Evolutionary conservation across 2,329 filamentous ascomycete species (phyloP), one percentile per base, ranked within the genome.

Genomic region (Venturiaceae sp.): DNA sequence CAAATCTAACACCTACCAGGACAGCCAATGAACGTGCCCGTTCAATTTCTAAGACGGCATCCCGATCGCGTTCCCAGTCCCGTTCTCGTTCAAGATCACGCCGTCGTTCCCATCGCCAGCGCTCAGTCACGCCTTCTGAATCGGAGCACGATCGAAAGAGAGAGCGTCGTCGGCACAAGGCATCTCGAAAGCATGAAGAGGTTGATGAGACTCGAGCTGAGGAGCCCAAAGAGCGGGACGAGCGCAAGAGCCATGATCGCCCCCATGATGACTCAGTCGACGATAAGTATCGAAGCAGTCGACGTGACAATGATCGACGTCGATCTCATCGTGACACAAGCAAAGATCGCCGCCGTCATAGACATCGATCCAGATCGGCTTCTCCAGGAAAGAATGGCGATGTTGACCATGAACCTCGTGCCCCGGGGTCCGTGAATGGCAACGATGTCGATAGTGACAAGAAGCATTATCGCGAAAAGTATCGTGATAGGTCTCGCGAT

Each of bases 161-260:
- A 61, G 70, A 71, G 28, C 66, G 67, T 34, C 72, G 77, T 53
- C 79, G 79, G 58, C 80, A 80, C 64, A 68, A 69, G 14, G 81
- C 80, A 59, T 74, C 73, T 19, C 71, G 73, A 9, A 66, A 67
- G 58, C 62, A 68, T 50, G 66, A 66, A n/a, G 64, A 72, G 33
- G 64, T 64, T 47, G 69, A 70, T 6, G 69, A 34, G 57, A 30
- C 32, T 16, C 23, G 26, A 28, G 59, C 71, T 3, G 71, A 72
- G 14, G 74, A 73, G 30, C 61, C 63, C 11, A 67, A 69, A n/a
- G 73, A 74, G 16, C 77, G 80, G 53, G 79, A 80, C 19, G 75
- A 77, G 54, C 47, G 65, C 68, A 72, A 46, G 70, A 73, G 61
- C 62, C 63, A 61, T 70, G 71, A 63, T 72, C 77, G 41, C 19